These are phyloP conservation scores for Kluyveromyces siamensis DNA, from an alignment of 805 yeast species.

Conservation along the genomic window DNA sequence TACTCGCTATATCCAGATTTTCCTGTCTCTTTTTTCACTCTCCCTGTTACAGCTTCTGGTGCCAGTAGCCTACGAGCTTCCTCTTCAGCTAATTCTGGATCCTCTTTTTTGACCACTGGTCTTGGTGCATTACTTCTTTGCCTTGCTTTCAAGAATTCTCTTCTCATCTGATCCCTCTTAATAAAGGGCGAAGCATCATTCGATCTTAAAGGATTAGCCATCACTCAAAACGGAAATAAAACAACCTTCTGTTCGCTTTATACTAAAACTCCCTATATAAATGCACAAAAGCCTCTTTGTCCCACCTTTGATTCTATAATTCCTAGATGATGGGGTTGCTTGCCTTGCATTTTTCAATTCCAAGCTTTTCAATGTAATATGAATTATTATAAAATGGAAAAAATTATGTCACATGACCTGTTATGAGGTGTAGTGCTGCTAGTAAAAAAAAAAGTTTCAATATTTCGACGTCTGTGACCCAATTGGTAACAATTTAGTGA, in stretches of 20 bases:
- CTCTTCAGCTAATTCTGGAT: slow-evolving; percentile 23
- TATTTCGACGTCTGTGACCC: not conserved
- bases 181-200: slow-evolving; percentile 27
- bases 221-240: not conserved
- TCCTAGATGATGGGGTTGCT: no score
- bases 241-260: no score
- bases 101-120: slow-evolving; percentile 26
- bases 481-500: no score
- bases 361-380: not conserved
- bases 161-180: slow-evolving; percentile 28
- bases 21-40: slow-evolving; percentile 18
- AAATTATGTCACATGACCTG: not conserved
- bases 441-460: not conserved
- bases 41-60: slow-evolving; percentile 9
- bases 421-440: not conserved
- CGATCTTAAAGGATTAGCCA: slow-evolving; percentile 8
- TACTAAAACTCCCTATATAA: no score
- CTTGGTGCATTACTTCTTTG: slow-evolving; percentile 13
- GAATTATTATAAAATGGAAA: not conserved
- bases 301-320: no score
- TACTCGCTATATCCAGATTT: slow-evolving; percentile 29
- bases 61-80: slow-evolving; percentile 18
- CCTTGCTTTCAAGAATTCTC: slow-evolving; percentile 26
- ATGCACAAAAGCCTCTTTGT: no score
- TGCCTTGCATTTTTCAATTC: no score